Evolutionary conservation across 495 filamentous ascomycete genomes (phyloP), one percentile per base, ranked within the genome.

Genomic region (Aspergillus carlsbadensis): DNA sequence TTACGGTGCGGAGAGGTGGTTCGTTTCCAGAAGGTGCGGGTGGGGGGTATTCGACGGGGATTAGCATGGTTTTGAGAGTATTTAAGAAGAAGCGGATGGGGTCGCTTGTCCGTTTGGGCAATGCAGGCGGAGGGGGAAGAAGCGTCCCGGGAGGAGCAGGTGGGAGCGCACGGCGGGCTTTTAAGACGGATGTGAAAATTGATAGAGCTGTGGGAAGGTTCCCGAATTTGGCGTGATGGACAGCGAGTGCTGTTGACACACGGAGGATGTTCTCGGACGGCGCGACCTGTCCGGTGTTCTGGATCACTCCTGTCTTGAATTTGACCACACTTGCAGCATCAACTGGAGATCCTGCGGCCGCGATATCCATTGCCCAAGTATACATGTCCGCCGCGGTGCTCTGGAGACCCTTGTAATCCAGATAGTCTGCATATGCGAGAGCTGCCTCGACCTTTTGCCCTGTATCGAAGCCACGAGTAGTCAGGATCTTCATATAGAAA

Each of bases 151-250:
- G n/a, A 13, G 60, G 59, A 57, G 58, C 64, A 34, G 45, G 53
- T 2, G 66, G 76, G 22, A 65, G 81, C 34, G 69, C 67, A 10
- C 81, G 78, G 21, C 90, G 81, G 7, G 90, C 88, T 58, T 90
- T 85, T 6, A 98, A 79, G 39, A 96, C 77, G 11, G 91, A 94
- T 45, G 94, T 82, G 63, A 93, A 86, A 41, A 96, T 88, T n/a
- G 92, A 88, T 2, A 98, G 78, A 11, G 93, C 90, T 5, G 71
- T 67, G 20, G 78, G 65, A 29, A 87, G 60, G 57, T 90, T 77
- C 22, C 78, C 84, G 52, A 76, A 79, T 10, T 81, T 78, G 21
- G 94, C 93, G 48, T 87, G 79, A 71, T 92, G 87, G 17, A 87
- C 84, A 1, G 86, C 92, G 10, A 93, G 73, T 46, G 88, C 85